Evolutionary conservation across 495 filamentous ascomycete genomes (phyloP).

Genomic region (Penicillium verhagenii): DNA sequence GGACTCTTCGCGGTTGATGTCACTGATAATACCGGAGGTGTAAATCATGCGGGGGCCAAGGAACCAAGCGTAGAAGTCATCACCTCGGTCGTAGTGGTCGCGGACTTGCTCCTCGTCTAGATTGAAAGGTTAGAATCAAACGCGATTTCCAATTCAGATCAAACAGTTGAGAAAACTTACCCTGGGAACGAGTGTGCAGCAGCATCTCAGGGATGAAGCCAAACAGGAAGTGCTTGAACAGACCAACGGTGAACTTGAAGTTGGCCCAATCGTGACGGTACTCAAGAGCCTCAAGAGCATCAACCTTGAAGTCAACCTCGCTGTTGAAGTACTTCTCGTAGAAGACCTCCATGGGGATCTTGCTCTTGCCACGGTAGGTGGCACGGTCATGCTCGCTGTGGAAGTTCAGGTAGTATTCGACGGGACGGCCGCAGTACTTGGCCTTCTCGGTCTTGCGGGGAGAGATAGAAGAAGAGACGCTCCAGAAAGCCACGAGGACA

Average conservation of each 20-base stretch:
- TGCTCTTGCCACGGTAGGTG: slow-evolving; percentile 74
- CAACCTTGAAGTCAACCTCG: slow-evolving; percentile 82
- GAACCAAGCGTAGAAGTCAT: slow-evolving; percentile 77
- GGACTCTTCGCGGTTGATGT: slow-evolving; percentile 62
- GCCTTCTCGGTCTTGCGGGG: slow-evolving; percentile 61
- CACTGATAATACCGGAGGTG: slow-evolving; percentile 67
- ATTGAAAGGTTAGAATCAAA: neutral
- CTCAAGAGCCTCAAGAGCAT: slow-evolving; percentile 75
- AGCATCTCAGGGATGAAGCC: slow-evolving; percentile 69
- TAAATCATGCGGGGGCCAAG: slow-evolving; percentile 73
- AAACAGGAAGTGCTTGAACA: slow-evolving; percentile 66
- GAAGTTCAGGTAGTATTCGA: slow-evolving; percentile 85
- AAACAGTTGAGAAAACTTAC: slow-evolving; percentile 30
- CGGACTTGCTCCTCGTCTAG: slow-evolving; percentile 75
- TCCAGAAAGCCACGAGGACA: slow-evolving; percentile 59
- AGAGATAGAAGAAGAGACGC: slow-evolving; percentile 53
- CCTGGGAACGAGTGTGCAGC: slow-evolving; percentile 67
- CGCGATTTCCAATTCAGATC: neutral
- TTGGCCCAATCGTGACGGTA: slow-evolving; percentile 86
- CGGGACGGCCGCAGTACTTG: slow-evolving; percentile 66
- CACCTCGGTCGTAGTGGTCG: slow-evolving; percentile 72
- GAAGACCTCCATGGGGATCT: slow-evolving; percentile 85
- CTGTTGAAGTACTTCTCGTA: slow-evolving; percentile 88
- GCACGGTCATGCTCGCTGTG: slow-evolving; percentile 68
- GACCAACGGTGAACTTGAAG: slow-evolving; percentile 63